These are phyloP conservation scores for Uromyces viciae-fabae DNA, from an alignment of 1,284 basidiomycete species.

Conservation along the genomic window DNA sequence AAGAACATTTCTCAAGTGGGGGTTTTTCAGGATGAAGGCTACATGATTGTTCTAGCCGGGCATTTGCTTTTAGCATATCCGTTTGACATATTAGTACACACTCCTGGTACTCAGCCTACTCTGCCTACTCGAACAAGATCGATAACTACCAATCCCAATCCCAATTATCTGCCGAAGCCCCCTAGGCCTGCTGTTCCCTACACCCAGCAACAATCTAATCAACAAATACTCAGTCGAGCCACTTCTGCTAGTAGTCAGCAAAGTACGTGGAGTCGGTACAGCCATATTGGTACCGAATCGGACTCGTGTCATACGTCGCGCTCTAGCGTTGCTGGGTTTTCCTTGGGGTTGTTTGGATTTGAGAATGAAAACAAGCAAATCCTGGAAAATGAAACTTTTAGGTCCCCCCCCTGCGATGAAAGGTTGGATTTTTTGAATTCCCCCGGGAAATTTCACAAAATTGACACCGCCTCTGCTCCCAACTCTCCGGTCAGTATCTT, in stretches of 20 bases:
- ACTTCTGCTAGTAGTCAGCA: slow-evolving; percentile 27
- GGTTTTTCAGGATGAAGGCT: slow-evolving; percentile 88
- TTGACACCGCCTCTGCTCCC: slow-evolving; percentile 16
- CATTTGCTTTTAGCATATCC: slow-evolving; percentile 60
- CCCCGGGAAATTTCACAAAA: not conserved
- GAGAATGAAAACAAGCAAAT: slow-evolving; percentile 5
- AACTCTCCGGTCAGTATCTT: slow-evolving; percentile 8
- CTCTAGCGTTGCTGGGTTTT: not conserved
- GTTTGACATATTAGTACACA: slow-evolving; percentile 68
- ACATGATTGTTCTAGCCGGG: slow-evolving; percentile 89
- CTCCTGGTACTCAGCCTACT: not conserved
- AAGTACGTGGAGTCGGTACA: slow-evolving; percentile 1
- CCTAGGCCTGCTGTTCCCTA: slow-evolving; percentile 47
- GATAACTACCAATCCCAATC: not conserved
- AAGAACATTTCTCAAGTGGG: slow-evolving; percentile 88
- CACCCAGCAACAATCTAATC: slow-evolving; percentile 2
- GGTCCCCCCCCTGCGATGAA: slow-evolving; percentile 11
- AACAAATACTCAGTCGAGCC: slow-evolving; percentile 12
- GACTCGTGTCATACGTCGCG: not conserved
- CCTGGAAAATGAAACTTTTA: not conserved
- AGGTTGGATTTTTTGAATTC: not conserved
- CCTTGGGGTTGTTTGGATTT: slow-evolving; percentile 10
- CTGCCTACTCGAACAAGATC: not conserved
- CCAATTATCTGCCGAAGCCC: not conserved
- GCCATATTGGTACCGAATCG: not conserved